These are phyloP conservation scores for Halophytophthora polymorphica DNA, from an alignment of 352 stramenopile species.

Conservation along the genomic window DNA sequence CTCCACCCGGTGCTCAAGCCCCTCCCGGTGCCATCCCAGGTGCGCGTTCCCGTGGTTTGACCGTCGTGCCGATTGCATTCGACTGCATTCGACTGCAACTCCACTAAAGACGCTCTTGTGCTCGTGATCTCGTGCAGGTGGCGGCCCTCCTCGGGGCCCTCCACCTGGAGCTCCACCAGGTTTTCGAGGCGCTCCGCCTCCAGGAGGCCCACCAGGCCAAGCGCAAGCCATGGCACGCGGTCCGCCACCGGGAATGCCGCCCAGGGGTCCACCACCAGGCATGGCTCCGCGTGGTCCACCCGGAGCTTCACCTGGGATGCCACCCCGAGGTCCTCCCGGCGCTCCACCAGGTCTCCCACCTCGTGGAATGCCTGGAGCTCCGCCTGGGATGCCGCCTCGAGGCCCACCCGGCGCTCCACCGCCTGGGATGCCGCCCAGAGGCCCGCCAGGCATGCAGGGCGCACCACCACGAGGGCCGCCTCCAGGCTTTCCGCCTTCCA, in stretches of 20 bases:
- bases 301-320: conserved; percentile 18
- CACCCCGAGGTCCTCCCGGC: conserved; percentile 11
- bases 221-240: conserved; percentile 11
- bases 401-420: conserved; percentile 14
- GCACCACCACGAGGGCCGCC: conserved; percentile 10
- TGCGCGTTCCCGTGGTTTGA: not conserved
- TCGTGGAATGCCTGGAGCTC: conserved; percentile 13
- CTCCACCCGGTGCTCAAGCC: conserved; percentile 14
- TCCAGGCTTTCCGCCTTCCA: conserved; percentile 14
- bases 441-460: conserved; percentile 13
- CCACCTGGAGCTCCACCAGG: conserved; percentile 7
- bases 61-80: not conserved
- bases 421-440: conserved; percentile 7
- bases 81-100: not conserved
- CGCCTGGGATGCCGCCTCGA: conserved; percentile 19
- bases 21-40: conserved; percentile 11
- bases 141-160: conserved; percentile 18
- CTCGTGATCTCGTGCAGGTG: conserved; percentile 20
- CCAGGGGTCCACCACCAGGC: conserved; percentile 15
- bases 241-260: conserved; percentile 18
- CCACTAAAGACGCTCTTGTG: not conserved
- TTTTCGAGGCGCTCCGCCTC: conserved; percentile 21
- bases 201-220: conserved; percentile 13
- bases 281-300: conserved; percentile 17
- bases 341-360: conserved; percentile 22